Evolutionary conservation across 441 rosid genomes (phyloP).

Genomic region (Breynia disticha): DNA sequence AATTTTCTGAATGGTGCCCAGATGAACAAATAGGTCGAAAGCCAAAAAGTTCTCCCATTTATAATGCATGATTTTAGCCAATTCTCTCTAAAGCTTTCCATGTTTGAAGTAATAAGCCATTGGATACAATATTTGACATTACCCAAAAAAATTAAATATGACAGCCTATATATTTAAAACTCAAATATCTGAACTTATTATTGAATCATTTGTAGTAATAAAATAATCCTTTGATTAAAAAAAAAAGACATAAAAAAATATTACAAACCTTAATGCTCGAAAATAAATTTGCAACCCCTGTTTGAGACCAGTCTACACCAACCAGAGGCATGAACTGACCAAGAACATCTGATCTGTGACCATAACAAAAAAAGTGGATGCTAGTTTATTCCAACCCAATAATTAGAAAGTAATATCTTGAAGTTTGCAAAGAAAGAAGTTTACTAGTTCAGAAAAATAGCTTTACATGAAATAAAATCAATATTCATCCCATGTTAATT

Average conservation of each 20-base stretch:
- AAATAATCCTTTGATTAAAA: too few species aligned
- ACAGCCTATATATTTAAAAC: not conserved
- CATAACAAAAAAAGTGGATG: constrained; percentile 9
- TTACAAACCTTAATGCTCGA: constrained; percentile 79
- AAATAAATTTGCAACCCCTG: constrained; percentile 88
- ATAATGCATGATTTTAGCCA: not conserved
- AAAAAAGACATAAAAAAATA: too few species aligned
- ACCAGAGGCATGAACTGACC: constrained; percentile 99
- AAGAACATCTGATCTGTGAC: constrained; percentile 81
- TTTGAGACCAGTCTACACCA: constrained; percentile 94
- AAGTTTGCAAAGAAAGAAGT: constrained; percentile 6
- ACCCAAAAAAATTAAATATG: not conserved
- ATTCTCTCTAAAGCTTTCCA: not conserved
- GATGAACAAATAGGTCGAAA: not conserved
- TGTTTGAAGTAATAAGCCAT: not conserved
- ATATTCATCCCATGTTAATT: too few species aligned
- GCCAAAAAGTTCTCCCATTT: not conserved
- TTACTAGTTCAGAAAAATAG: not conserved
- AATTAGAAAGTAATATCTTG: constrained; percentile 1
- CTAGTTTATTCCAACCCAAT: constrained; percentile 11
- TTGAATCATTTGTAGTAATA: too few species aligned
- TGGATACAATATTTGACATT: not conserved
- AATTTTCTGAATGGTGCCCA: not conserved
- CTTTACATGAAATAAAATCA: not conserved
- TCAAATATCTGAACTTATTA: too few species aligned